Base-by-base conservation (phyloP, 164 flowering plant genomes). In the Santalum album region DNA sequence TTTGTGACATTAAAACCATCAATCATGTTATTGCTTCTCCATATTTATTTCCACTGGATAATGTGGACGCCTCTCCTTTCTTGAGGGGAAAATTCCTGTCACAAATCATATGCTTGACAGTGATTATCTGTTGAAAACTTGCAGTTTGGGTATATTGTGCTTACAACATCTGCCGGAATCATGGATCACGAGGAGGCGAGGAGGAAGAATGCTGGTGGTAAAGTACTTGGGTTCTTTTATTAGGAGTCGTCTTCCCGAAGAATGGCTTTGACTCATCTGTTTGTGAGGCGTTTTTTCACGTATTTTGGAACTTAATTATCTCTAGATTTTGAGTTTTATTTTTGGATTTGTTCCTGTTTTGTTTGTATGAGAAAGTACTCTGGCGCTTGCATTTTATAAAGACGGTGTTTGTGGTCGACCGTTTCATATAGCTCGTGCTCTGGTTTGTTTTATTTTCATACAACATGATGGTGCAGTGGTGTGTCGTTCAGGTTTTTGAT, bases 161-260 rank as follows among this genome's bases (percentile, higher is more conserved):
- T 72, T 57, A 72, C 76, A n/a, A 72, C 73, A 26, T 72, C 76
- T 20, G 72, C 76, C 25, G 78, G 78, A 44, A 74, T 74, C 54
- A 74, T 74, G 78, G 78, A 74, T 50, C 78, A 74, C 25, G 78
- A 74, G 46, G 78, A 74, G 62, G 78, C 78, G 15, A 67, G 78
- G 61, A 71, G 78, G 47, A 74, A 74, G 73, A 74, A 71, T 51
- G 78, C 68, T 40, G 78, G 78, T 59, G 78, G 78, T 16, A 74
- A 74, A 68, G 75, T 74, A n/a, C 75, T 74, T 35, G 75, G 78
- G 39, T 71, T 71, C 64, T 68, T 70, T 23, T 74, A 70, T 57
- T 71, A 62, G 61, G 17, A 42, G 7, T 21, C 22, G 54, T 54
- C 34, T 15, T 0, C 46, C 11, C 23, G 20, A n/a, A 49, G 48